Percentiles rank a stretch among this genome's conserved stretches.
Conservation (phyloP, 306 rosid genomes). For the Pterocarpus santalinus region DNA sequence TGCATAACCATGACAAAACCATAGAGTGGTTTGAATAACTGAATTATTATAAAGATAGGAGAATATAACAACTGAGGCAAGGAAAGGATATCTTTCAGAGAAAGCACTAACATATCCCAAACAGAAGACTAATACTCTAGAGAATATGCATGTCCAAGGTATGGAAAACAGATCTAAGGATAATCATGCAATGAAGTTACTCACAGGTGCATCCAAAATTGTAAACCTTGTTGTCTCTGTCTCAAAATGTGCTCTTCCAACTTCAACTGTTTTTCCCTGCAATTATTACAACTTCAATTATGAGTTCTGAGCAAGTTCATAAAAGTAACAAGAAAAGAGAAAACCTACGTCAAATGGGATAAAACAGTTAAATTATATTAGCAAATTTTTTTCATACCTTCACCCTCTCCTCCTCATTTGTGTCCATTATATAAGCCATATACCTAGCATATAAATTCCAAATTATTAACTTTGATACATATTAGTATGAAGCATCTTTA, state of each 20-base stretch:
- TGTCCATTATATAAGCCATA: constrained; percentile 99
- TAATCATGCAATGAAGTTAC: constrained; percentile 49
- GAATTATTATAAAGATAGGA: not conserved
- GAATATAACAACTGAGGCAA: constrained; percentile 17
- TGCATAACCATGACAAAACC: constrained; percentile 46
- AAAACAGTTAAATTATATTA: constrained; percentile 15
- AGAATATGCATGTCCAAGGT: constrained; percentile 10
- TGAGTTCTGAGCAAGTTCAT: constrained; percentile 32
- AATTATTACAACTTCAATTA: constrained; percentile 41
- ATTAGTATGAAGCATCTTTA: constrained; percentile 23
- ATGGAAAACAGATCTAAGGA: constrained; percentile 14
- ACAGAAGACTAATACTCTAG: constrained; percentile 10
- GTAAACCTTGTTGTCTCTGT: constrained; percentile 89
- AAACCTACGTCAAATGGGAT: constrained; percentile 25
- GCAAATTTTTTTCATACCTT: constrained; percentile 64
- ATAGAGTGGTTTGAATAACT: constrained; percentile 15
- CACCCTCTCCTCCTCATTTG: constrained; percentile 94
- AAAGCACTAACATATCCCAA: constrained; percentile 20
- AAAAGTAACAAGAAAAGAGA: not conserved
- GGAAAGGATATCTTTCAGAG: constrained; percentile 1
- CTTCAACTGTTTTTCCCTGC: constrained; percentile 98
- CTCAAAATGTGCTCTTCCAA: constrained; percentile 98
- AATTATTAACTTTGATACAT: constrained; percentile 30
- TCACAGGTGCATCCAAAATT: constrained; percentile 98
- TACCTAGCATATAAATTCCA: constrained; percentile 69